Percentiles rank a stretch among this genome's conserved stretches.
These are phyloP conservation scores for Craspedostauros australis DNA, from an alignment of 108 stramenopile genomes.

Conservation along the genomic window DNA sequence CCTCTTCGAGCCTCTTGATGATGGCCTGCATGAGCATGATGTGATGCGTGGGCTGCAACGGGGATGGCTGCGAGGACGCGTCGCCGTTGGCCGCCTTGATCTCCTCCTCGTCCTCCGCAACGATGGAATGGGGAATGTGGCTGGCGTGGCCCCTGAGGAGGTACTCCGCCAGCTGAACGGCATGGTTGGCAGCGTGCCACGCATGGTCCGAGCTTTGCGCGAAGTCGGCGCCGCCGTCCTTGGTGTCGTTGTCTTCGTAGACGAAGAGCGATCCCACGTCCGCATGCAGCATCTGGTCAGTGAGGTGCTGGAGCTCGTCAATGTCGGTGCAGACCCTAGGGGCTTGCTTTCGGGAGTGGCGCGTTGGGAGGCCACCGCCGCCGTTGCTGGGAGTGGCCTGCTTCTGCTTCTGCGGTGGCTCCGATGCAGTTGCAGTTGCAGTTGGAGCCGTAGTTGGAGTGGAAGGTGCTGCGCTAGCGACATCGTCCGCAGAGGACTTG, in stretches of 20 bases:
- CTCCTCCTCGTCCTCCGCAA: not conserved
- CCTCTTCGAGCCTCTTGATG: slow-evolving; percentile 39
- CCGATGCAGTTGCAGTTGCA: no score
- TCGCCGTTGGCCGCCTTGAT: slow-evolving; percentile 13
- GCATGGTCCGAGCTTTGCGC: slow-evolving; percentile 27
- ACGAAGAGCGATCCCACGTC: slow-evolving; percentile 59
- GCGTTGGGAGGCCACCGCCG: slow-evolving; percentile 41
- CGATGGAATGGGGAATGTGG: slow-evolving; percentile 16
- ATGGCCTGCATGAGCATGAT: slow-evolving; percentile 47
- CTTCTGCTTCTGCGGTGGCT: no score
- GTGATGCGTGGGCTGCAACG: slow-evolving; percentile 25
- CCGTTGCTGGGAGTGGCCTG: not conserved
- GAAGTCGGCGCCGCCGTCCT: not conserved
- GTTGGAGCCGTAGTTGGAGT: no score
- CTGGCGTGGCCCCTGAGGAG: slow-evolving; percentile 43
- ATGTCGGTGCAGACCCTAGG: slow-evolving; percentile 53
- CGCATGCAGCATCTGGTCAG: slow-evolving; percentile 47
- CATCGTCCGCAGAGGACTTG: no score
- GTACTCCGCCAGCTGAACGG: slow-evolving; percentile 55
- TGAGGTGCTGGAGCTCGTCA: slow-evolving; percentile 41
- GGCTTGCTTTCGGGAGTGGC: slow-evolving; percentile 58
- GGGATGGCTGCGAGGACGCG: slow-evolving; percentile 17
- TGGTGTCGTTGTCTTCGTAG: not conserved
- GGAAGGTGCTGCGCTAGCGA: no score
- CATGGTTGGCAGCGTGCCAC: slow-evolving; percentile 40